Evolutionary conservation across 2,329 filamentous ascomycete species (phyloP).

Genomic region (Trichoderma lentiforme): DNA sequence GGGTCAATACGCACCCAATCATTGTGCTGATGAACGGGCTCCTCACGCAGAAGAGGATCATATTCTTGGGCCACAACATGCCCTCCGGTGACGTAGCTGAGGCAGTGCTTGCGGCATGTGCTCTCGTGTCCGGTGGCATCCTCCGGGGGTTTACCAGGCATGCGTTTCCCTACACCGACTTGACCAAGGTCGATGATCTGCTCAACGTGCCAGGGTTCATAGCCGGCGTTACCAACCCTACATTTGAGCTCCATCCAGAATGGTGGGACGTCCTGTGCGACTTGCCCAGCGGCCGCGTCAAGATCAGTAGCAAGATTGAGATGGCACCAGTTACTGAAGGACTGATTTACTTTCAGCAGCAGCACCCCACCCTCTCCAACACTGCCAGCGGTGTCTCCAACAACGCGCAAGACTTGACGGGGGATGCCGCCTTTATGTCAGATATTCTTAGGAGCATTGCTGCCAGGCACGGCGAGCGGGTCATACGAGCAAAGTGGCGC

Average conservation of each 20-base stretch:
- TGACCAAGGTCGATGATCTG: slow-evolving; percentile 96
- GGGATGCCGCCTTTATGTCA: slow-evolving; percentile 85
- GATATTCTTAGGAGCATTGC: slow-evolving; percentile 80
- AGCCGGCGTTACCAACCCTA: slow-evolving; percentile 94
- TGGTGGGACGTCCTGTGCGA: slow-evolving; percentile 99
- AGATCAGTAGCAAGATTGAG: slow-evolving; percentile 88
- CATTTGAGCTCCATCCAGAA: slow-evolving; percentile 89
- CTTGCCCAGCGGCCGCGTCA: slow-evolving; percentile 85
- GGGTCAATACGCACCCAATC: slow-evolving; percentile 85
- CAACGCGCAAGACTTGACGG: slow-evolving; percentile 65
- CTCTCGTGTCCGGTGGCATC: slow-evolving; percentile 87
- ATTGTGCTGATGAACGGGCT: slow-evolving; percentile 93
- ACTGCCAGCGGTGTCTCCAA: slow-evolving; percentile 43
- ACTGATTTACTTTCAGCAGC: slow-evolving; percentile 80
- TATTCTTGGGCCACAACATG: slow-evolving; percentile 92
- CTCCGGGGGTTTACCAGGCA: slow-evolving; percentile 91
- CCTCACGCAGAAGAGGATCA: slow-evolving; percentile 91
- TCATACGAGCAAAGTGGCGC: slow-evolving; percentile 87
- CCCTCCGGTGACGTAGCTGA: slow-evolving; percentile 95
- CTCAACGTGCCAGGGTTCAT: slow-evolving; percentile 96
- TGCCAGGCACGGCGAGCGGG: slow-evolving; percentile 82
- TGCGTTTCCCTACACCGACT: slow-evolving; percentile 95
- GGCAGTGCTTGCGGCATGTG: slow-evolving; percentile 95
- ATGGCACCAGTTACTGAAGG: slow-evolving; percentile 78
- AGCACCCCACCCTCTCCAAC: slow-evolving; percentile 57